These are phyloP conservation scores for Avena insularis DNA, from an alignment of 176 grass and related monocot species.

Conservation along the genomic window DNA sequence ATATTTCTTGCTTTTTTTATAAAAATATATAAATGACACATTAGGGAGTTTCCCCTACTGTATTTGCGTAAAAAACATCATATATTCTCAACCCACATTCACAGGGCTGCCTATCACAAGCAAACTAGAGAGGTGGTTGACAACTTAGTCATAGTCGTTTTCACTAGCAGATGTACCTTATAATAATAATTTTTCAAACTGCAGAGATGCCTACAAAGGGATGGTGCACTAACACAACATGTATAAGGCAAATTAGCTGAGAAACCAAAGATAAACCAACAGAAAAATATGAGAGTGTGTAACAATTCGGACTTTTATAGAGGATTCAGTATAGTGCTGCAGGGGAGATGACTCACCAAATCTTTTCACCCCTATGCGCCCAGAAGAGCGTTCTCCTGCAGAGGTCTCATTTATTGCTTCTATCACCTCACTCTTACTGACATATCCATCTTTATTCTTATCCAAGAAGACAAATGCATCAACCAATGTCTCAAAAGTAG, in stretches of 20 bases:
- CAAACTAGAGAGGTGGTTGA: constrained; percentile 4
- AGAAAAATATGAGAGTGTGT: not conserved
- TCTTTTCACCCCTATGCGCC: constrained; percentile 93
- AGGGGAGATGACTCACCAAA: constrained; percentile 73
- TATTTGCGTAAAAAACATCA: no score
- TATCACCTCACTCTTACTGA: constrained; percentile 94
- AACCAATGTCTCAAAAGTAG: constrained; percentile 89
- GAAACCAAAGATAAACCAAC: constrained; percentile 17
- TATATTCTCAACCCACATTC: not conserved
- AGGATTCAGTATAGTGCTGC: not conserved
- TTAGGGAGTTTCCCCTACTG: no score
- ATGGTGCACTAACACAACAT: not conserved
- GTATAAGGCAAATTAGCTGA: not conserved
- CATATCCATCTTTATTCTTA: constrained; percentile 99
- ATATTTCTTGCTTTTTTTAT: no score
- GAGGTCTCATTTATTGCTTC: constrained; percentile 95
- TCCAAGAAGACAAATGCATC: constrained; percentile 98
- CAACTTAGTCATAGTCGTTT: constrained; percentile 25
- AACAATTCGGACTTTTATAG: not conserved
- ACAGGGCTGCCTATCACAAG: not conserved
- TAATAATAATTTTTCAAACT: not conserved
- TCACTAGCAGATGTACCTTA: constrained; percentile 1
- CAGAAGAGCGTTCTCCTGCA: constrained; percentile 91
- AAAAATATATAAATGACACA: no score
- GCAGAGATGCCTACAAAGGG: not conserved